A percentile compares a stretch with the other conserved stretches of the same genome.
These are phyloP conservation scores for Phlebiopsis flavidoalba DNA, from an alignment of 768 basidiomycete species.

Conservation along the genomic window DNA sequence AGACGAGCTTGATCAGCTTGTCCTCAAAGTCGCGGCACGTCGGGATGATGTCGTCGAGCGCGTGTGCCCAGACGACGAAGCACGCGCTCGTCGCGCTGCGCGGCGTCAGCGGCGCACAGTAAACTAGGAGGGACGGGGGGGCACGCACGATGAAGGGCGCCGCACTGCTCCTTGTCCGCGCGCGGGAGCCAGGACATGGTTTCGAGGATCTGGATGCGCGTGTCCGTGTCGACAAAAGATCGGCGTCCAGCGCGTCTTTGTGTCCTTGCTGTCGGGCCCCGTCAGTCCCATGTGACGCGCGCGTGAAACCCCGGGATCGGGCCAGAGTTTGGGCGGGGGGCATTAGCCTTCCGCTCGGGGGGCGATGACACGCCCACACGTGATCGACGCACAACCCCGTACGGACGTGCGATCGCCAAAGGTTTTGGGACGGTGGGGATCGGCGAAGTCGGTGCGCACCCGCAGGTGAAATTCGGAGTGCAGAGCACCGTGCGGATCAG, in stretches of 20 bases:
- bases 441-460: too few species aligned
- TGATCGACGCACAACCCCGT: not conserved
- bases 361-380: too few species aligned
- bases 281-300: not conserved
- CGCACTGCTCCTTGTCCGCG: slow-evolving; percentile 89
- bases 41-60: slow-evolving; percentile 74
- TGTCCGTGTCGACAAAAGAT: slow-evolving; percentile 72
- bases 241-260: slow-evolving; percentile 47
- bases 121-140: not conserved
- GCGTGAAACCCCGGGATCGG: not conserved
- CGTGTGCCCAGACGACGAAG: slow-evolving; percentile 83
- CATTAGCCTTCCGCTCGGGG: too few species aligned
- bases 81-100: slow-evolving; percentile 76
- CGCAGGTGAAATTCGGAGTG: too few species aligned
- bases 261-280: slow-evolving; percentile 19
- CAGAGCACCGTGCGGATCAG: too few species aligned
- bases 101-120: too few species aligned
- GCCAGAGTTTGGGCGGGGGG: too few species aligned
- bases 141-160: slow-evolving; percentile 75
- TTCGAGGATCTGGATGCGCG: slow-evolving; percentile 83
- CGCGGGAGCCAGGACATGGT: slow-evolving; percentile 60
- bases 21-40: slow-evolving; percentile 67
- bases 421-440: not conserved
- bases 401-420: not conserved
- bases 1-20: slow-evolving; percentile 78